A percentile compares a stretch with the other conserved stretches of the same genome.
These are phyloP conservation scores for Aspergillus neoniger DNA, from an alignment of 2,329 filamentous ascomycete genomes.

Conservation along the genomic window DNA sequence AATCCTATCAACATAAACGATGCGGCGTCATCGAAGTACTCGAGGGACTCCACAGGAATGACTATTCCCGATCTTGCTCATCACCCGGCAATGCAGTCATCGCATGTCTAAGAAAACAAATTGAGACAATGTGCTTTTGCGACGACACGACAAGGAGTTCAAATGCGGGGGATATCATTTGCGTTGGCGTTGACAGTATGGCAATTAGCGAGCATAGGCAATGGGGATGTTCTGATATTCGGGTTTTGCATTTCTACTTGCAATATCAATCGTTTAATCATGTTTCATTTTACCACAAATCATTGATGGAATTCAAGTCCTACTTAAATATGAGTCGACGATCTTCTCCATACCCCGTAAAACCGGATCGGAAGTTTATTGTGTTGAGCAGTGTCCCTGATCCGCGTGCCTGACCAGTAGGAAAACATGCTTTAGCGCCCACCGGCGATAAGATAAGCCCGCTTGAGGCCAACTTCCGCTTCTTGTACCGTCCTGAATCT, in stretches of 20 bases:
- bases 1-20: slow-evolving; percentile 38
- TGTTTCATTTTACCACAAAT: neutral
- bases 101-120: slow-evolving; percentile 19
- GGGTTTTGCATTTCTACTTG: neutral
- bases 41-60: slow-evolving; percentile 40
- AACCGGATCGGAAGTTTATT: neutral
- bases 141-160: neutral
- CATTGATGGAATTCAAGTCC: too few species aligned
- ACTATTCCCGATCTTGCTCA: slow-evolving; percentile 58
- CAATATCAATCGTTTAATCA: neutral
- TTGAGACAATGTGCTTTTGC: neutral
- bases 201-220: slow-evolving; percentile 16
- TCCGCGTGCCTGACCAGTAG: neutral
- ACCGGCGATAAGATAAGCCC: slow-evolving; percentile 16
- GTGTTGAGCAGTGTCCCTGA: neutral
- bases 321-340: neutral
- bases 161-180: neutral
- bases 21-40: slow-evolving; percentile 45
- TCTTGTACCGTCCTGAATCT: neutral
- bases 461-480: slow-evolving; percentile 16
- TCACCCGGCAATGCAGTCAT: slow-evolving; percentile 51
- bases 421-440: slow-evolving; percentile 16
- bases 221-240: neutral
- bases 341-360: neutral
- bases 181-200: slow-evolving; percentile 7